Conservation (phyloP, 2,329 filamentous ascomycete genomes). For the Neofusicoccum laricinum region DNA sequence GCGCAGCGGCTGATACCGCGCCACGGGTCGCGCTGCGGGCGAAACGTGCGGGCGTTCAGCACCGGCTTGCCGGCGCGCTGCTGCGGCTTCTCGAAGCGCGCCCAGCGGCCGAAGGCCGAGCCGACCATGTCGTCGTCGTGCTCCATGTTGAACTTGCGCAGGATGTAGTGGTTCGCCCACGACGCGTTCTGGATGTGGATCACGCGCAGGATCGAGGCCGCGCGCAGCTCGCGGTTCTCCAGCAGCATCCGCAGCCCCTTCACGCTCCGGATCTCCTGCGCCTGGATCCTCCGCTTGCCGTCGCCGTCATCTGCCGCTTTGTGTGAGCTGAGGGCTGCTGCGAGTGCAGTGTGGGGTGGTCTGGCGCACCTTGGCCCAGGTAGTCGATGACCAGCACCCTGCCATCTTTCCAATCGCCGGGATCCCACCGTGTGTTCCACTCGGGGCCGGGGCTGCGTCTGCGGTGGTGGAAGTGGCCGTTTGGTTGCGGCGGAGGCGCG, state of each 20-base stretch:
- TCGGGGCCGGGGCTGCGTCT: constrained; percentile 35
- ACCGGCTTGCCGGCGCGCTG: constrained; percentile 50
- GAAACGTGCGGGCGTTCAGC: constrained; percentile 51
- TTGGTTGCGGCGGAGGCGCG: background rate
- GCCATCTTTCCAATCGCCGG: constrained; percentile 37
- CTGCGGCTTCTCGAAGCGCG: constrained; percentile 46
- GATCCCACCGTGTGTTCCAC: constrained; percentile 26
- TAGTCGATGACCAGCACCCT: constrained; percentile 54
- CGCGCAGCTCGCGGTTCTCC: constrained; percentile 31
- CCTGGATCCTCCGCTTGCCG: constrained; percentile 43
- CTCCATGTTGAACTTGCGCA: constrained; percentile 54
- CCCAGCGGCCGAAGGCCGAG: constrained; percentile 50
- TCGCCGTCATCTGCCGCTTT: constrained; percentile 31
- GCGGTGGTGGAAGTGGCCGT: constrained; percentile 24
- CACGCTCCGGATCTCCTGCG: constrained; percentile 48
- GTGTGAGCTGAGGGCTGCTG: background rate
- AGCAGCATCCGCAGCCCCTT: constrained; percentile 46
- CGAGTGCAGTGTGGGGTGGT: background rate
- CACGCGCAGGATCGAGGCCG: constrained; percentile 37
- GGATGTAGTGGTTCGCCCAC: constrained; percentile 49
- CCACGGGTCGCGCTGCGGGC: constrained; percentile 51
- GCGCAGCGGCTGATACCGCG: constrained; percentile 48
- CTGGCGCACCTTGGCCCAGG: constrained; percentile 27
- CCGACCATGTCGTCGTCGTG: constrained; percentile 47
- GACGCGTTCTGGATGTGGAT: constrained; percentile 54